Percentiles rank a stretch among this genome's conserved stretches.
phyloP scores from a whole-genome alignment of 163 green algal genomes.

The Coccomyxa subellipsoidea region DNA sequence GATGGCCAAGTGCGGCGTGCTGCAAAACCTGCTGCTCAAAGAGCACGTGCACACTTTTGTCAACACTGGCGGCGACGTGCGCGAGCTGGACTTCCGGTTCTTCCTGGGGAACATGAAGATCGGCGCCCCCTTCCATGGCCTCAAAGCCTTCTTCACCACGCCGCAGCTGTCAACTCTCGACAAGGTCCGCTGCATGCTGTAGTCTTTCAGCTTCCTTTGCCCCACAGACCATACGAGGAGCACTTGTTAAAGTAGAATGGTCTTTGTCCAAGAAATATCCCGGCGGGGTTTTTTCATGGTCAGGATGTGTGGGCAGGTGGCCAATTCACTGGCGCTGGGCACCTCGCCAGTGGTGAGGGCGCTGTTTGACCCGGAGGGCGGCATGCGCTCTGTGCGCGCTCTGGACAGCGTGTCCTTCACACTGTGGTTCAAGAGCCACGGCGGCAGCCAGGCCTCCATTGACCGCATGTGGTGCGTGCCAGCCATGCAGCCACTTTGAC shows the following conservation, averaged over 20 bases:
- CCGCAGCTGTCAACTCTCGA: slow-evolving; percentile 71
- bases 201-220: neutral
- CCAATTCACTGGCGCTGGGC: slow-evolving; percentile 87
- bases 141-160: slow-evolving; percentile 90
- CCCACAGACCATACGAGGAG: no score
- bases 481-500: neutral
- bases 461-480: slow-evolving; percentile 83
- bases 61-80: slow-evolving; percentile 84
- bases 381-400: slow-evolving; percentile 79
- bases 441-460: slow-evolving; percentile 78
- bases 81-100: slow-evolving; percentile 92
- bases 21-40: slow-evolving; percentile 94
- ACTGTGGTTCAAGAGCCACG: slow-evolving; percentile 88
- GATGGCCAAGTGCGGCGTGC: slow-evolving; percentile 92
- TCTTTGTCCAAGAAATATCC: no score
- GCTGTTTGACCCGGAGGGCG: slow-evolving; percentile 92
- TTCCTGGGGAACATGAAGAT: slow-evolving; percentile 78
- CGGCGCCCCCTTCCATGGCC: slow-evolving; percentile 89
- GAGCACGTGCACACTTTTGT: slow-evolving; percentile 96
- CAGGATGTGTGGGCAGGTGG: slow-evolving; percentile 24
- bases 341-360: slow-evolving; percentile 89
- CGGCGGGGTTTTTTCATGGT: neutral
- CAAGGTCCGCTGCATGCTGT: slow-evolving; percentile 53
- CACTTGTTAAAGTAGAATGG: no score
- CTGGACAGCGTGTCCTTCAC: slow-evolving; percentile 86